These are phyloP conservation scores for Gossypioides kirkii DNA, from an alignment of 345 rosid genomes.

Conservation along the genomic window DNA sequence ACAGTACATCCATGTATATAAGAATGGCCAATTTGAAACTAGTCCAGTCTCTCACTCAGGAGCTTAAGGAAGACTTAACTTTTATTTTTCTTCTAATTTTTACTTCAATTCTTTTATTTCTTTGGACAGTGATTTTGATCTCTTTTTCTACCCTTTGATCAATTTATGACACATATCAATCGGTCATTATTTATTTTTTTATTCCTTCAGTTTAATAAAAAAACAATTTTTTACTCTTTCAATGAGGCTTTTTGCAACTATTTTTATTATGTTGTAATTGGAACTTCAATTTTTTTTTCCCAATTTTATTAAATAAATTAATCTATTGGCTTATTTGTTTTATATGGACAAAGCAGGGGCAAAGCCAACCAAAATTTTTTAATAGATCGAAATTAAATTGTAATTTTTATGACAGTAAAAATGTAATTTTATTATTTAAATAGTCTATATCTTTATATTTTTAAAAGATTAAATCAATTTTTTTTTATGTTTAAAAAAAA, in stretches of 20 bases:
- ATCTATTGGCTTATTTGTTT: background rate
- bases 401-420: too few species aligned
- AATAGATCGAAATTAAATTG: too few species aligned
- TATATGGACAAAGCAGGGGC: too few species aligned
- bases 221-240: slow-evolving; percentile 3
- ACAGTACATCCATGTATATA: slow-evolving; percentile 60
- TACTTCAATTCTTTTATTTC: slow-evolving; percentile 21
- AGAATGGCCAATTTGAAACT: slow-evolving; percentile 71
- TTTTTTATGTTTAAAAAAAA: too few species aligned
- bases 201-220: slow-evolving; percentile 9
- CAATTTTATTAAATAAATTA: background rate
- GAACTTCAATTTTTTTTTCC: background rate
- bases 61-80: slow-evolving; percentile 36
- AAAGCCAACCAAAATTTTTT: too few species aligned
- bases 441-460: too few species aligned
- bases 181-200: slow-evolving; percentile 8
- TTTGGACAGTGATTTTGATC: slow-evolving; percentile 21
- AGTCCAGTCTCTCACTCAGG: slow-evolving; percentile 96
- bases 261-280: slow-evolving; percentile 20
- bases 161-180: slow-evolving; percentile 3
- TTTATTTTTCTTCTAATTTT: background rate
- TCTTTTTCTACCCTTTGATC: slow-evolving; percentile 10
- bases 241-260: slow-evolving; percentile 10
- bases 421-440: too few species aligned
- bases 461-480: too few species aligned